Evolutionary conservation across 176 grass and related monocot species (phyloP).

Genomic region (Triticum urartu): DNA sequence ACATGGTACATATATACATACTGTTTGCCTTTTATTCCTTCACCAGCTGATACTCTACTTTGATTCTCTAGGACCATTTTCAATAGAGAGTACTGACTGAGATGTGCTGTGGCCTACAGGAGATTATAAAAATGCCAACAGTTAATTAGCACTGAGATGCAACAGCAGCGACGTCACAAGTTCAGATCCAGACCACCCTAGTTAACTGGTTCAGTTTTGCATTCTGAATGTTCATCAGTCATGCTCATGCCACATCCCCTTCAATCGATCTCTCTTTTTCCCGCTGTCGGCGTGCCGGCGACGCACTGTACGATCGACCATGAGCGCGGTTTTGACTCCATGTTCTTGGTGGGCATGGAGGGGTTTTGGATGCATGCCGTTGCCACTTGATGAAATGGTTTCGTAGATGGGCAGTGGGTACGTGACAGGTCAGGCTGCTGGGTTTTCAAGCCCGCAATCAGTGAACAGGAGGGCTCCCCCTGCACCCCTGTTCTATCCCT

Average conservation of each 20-base stretch:
- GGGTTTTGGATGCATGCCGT: constrained; percentile 26
- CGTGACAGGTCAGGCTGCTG: constrained; percentile 47
- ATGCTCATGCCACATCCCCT: not conserved
- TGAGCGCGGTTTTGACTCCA: constrained; percentile 8
- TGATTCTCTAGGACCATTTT: not conserved
- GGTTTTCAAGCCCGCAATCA: constrained; percentile 39
- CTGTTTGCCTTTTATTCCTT: not conserved
- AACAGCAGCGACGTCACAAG: not conserved
- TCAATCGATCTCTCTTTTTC: not conserved
- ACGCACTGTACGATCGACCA: not conserved
- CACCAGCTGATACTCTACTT: not conserved
- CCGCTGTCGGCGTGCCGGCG: not conserved
- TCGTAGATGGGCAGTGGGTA: constrained; percentile 36
- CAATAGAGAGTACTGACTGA: not conserved
- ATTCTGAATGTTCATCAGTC: not conserved
- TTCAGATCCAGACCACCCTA: not conserved
- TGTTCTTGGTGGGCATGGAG: not conserved
- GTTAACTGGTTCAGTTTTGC: not conserved
- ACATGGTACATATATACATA: not conserved
- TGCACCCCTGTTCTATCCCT: constrained; percentile 40
- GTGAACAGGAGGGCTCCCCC: constrained; percentile 40
- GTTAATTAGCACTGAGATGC: not conserved
- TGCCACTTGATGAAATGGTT: not conserved
- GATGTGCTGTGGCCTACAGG: constrained; percentile 16
- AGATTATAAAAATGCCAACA: constrained; percentile 19